Evolutionary conservation across 345 rosid species (phyloP), one percentile per base, ranked within the genome.

Genomic region (Salix caprea): DNA sequence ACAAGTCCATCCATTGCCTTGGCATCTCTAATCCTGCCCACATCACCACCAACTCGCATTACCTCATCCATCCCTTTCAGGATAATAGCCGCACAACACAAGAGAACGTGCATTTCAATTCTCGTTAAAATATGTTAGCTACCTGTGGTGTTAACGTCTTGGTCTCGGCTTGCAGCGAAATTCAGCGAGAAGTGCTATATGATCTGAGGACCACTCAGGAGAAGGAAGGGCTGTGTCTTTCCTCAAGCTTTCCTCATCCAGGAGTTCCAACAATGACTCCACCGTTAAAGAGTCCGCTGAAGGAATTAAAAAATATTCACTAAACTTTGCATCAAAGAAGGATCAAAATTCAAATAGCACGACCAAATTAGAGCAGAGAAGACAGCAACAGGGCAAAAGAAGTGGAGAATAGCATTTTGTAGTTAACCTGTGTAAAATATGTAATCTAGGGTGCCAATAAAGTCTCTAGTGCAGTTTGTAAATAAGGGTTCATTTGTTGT

Each of bases 171-270:
- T 88, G 92, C 95, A 94, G 75, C 95, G 94, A 79, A 96, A 96
- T 85, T 94, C 98, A 9, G 97, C 98, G 80, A 96, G 80, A 24
- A 96, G 96, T 62, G 99, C 99, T 79, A 90, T 87, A 82, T 96
- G 98, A 94, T 94, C 95, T 36, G 99, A 96, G 67, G 99, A 96
- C 98, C 99, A 96, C 79, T 96, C 98, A 9, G 99, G 98, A 67
- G 99, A 96, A 70, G 98, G 99, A 86, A 96, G 99, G 32, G 97
- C 99, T 5, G 99, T 96, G 82, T 96, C 98, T 86, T 96, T 96
- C 83, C 97, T 93, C 82, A 96, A 88, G 89, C 92, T 88, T 69
- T 94, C 99, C 87, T 96, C 99, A 80, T 94, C 98, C 93, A 96
- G 78, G 74, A 96, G 95, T 85, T 96, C 99, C 90, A 96, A 82